Percentiles rank a stretch among this genome's conserved stretches.
phyloP scores from a whole-genome alignment of 768 basidiomycete species.

The Rhodotorula kratochvilovae region DNA sequence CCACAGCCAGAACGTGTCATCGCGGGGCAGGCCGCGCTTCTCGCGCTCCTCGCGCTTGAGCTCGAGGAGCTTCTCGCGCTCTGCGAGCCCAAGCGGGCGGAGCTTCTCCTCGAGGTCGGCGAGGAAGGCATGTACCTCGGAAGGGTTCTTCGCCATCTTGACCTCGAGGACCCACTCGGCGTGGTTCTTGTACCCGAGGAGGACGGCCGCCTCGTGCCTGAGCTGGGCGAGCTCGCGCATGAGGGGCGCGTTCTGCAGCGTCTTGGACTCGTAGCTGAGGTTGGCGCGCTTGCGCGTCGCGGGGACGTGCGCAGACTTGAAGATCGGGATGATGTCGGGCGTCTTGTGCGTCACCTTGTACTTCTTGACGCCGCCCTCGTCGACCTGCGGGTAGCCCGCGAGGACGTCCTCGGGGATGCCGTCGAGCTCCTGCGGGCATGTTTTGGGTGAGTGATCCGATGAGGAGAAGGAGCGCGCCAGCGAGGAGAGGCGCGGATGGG shows the following conservation, averaged over 20 bases:
- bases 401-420: conserved; percentile 76
- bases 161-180: conserved; percentile 75
- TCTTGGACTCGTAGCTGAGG: conserved; percentile 65
- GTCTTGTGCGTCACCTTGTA: conserved; percentile 68
- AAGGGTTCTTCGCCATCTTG: conserved; percentile 56
- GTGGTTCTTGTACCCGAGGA: conserved; percentile 73
- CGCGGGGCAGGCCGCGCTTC: conserved; percentile 51
- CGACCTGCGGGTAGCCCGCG: conserved; percentile 67
- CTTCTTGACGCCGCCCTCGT: conserved; percentile 47
- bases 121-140: conserved; percentile 65
- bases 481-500: no score
- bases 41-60: conserved; percentile 72
- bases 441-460: no score
- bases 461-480: no score
- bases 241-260: conserved; percentile 65
- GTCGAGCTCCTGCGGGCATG: conserved; percentile 64
- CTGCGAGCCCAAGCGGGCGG: conserved; percentile 65
- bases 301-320: conserved; percentile 71
- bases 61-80: conserved; percentile 62
- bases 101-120: conserved; percentile 69
- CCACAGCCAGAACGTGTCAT: conserved; percentile 68
- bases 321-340: conserved; percentile 73
- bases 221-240: conserved; percentile 65
- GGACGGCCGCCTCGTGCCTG: conserved; percentile 62
- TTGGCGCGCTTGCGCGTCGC: conserved; percentile 63